Conservation (phyloP, 75 land plant species). For the Cupressus sempervirens region DNA sequence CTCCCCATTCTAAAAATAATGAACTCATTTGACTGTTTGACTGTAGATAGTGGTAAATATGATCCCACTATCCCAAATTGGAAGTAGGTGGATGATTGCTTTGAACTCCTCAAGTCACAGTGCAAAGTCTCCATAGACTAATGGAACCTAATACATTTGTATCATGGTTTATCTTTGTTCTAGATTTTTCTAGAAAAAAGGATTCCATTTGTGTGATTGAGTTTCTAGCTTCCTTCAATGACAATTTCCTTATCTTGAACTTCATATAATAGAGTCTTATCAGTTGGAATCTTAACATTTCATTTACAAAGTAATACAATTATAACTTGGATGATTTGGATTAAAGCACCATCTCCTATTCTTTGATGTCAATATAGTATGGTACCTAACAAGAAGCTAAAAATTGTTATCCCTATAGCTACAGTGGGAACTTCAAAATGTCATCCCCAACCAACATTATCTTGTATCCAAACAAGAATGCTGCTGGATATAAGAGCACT, state of each 20-base stretch:
- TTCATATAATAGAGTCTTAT: constrained; percentile 31
- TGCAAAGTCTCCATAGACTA: constrained; percentile 53
- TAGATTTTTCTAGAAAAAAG: constrained; percentile 40
- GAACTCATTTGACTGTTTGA: constrained; percentile 67
- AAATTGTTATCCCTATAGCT: constrained; percentile 67
- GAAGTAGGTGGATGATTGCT: constrained; percentile 43
- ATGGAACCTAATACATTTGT: not conserved
- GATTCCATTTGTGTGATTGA: constrained; percentile 57
- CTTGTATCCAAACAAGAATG: constrained; percentile 77
- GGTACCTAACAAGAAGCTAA: constrained; percentile 46
- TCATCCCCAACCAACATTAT: constrained; percentile 83
- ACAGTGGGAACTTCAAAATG: constrained; percentile 80
- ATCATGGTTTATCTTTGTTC: constrained; percentile 11
- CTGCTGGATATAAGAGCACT: constrained; percentile 73
- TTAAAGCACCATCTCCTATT: constrained; percentile 50
- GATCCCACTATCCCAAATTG: constrained; percentile 61
- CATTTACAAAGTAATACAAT: constrained; percentile 29
- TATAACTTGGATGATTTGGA: constrained; percentile 32
- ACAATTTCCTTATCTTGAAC: constrained; percentile 39
- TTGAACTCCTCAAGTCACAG: constrained; percentile 69
- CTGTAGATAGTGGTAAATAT: constrained; percentile 53
- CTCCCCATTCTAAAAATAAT: constrained; percentile 60
- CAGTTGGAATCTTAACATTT: constrained; percentile 10
- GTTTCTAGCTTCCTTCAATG: constrained; percentile 68
- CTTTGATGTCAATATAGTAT: constrained; percentile 26